Conservation (phyloP, 2,329 filamentous ascomycete species). For the Emmonsia crescens region DNA sequence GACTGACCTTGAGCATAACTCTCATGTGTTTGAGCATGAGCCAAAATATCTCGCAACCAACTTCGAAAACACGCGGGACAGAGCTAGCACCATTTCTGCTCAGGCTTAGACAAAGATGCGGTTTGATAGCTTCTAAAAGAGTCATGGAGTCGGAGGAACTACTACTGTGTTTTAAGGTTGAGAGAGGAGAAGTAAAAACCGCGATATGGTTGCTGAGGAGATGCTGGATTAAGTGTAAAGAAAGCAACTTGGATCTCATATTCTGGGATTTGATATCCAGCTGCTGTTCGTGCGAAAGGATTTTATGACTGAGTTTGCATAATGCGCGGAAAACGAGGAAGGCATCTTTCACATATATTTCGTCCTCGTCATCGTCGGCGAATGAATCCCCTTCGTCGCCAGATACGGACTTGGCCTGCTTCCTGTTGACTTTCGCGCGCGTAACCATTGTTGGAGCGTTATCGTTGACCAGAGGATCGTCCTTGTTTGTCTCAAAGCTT, state of each 20-base stretch:
- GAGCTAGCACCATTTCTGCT: slow-evolving; percentile 93
- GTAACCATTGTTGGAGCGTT: slow-evolving; percentile 58
- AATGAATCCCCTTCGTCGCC: slow-evolving; percentile 30
- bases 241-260: slow-evolving; percentile 94
- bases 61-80: slow-evolving; percentile 83
- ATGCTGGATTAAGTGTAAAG: slow-evolving; percentile 88
- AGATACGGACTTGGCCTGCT: slow-evolving; percentile 35
- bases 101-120: slow-evolving; percentile 89
- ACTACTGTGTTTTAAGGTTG: slow-evolving; percentile 85
- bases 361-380: slow-evolving; percentile 63
- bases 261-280: slow-evolving; percentile 87
- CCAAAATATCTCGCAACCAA: slow-evolving; percentile 96
- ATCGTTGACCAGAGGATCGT: slow-evolving; percentile 55
- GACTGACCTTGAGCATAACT: slow-evolving; percentile 73
- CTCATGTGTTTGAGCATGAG: slow-evolving; percentile 90
- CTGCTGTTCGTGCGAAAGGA: slow-evolving; percentile 78
- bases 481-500: slow-evolving; percentile 58
- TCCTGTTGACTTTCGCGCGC: slow-evolving; percentile 41
- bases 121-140: slow-evolving; percentile 91
- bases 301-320: slow-evolving; percentile 92
- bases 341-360: slow-evolving; percentile 92
- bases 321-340: slow-evolving; percentile 96
- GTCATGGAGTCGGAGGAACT: slow-evolving; percentile 71
- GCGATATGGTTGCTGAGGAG: slow-evolving; percentile 86
- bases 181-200: slow-evolving; percentile 83